Conservation (phyloP, 192 early-diverging fungal species). For the Backusella westeae region DNA sequence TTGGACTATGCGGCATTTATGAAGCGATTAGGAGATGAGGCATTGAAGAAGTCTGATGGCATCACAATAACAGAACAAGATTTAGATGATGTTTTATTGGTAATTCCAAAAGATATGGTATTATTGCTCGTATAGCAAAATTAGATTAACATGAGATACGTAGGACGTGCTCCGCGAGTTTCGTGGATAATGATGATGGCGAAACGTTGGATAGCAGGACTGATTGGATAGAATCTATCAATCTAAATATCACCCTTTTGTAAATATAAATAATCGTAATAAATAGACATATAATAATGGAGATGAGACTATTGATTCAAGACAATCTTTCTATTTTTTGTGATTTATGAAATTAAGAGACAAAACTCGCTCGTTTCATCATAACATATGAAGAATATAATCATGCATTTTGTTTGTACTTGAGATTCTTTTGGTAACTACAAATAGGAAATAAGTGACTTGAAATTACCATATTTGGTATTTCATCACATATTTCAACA, state of each 20-base stretch:
- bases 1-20: constrained; percentile 14
- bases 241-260: too few relatives aligned
- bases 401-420: background rate
- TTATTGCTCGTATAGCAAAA: background rate
- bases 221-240: too few relatives aligned
- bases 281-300: too few relatives aligned
- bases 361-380: too few relatives aligned
- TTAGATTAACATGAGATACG: background rate
- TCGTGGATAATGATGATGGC: background rate
- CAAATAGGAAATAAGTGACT: background rate
- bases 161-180: background rate
- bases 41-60: background rate
- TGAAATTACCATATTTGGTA: background rate
- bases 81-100: background rate
- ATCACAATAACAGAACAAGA: background rate
- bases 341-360: too few relatives aligned
- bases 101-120: background rate
- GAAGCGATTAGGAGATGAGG: background rate
- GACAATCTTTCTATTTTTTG: too few relatives aligned
- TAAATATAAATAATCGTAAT: too few relatives aligned
- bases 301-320: too few relatives aligned
- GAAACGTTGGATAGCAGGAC: too few relatives aligned
- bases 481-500: background rate
- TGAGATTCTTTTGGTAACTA: background rate
- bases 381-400: background rate